A percentile compares a stretch with the other conserved stretches of the same genome.
Evolutionary conservation across 2,329 filamentous ascomycete species (phyloP).

Genomic region (Fusarium continuum): DNA sequence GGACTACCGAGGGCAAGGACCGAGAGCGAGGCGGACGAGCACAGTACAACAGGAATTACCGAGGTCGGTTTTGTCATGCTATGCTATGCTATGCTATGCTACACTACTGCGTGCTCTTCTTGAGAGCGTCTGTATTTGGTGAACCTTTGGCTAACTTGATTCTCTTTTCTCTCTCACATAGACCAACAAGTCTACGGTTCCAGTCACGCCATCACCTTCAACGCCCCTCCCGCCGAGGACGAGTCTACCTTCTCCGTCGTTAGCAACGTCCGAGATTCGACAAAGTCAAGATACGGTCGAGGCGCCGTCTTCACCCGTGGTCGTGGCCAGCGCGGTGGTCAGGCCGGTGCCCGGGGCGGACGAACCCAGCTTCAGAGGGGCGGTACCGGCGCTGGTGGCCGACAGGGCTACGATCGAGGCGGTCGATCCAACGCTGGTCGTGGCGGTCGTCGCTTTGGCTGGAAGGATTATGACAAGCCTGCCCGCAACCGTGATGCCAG

Average conservation of each 20-base stretch:
- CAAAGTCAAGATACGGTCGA: conserved; percentile 87
- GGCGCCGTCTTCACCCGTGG: conserved; percentile 90
- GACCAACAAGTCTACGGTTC: conserved; percentile 98
- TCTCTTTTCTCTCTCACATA: conserved; percentile 55
- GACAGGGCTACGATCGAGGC: conserved; percentile 72
- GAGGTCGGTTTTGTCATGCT: conserved; percentile 68
- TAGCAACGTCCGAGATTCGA: conserved; percentile 88
- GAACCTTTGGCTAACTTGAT: conserved; percentile 15
- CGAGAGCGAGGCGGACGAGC: conserved; percentile 80
- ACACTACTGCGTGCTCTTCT: neutral
- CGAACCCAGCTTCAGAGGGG: conserved; percentile 75
- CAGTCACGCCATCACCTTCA: conserved; percentile 85
- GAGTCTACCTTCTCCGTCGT: conserved; percentile 98
- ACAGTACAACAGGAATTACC: conserved; percentile 92
- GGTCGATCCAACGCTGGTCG: conserved; percentile 74
- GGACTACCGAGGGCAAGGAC: conserved; percentile 92
- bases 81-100: neutral
- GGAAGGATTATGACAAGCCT: conserved; percentile 99
- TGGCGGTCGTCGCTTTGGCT: conserved; percentile 89
- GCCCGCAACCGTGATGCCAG: conserved; percentile 95
- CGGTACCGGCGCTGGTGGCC: conserved; percentile 66
- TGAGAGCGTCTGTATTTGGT: neutral
- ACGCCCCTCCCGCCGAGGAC: conserved; percentile 90
- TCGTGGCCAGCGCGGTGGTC: conserved; percentile 78
- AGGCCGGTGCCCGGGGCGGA: conserved; percentile 68